Conservation (phyloP, 208 protist genomes). For the Wallacemonas sp. region DNA sequence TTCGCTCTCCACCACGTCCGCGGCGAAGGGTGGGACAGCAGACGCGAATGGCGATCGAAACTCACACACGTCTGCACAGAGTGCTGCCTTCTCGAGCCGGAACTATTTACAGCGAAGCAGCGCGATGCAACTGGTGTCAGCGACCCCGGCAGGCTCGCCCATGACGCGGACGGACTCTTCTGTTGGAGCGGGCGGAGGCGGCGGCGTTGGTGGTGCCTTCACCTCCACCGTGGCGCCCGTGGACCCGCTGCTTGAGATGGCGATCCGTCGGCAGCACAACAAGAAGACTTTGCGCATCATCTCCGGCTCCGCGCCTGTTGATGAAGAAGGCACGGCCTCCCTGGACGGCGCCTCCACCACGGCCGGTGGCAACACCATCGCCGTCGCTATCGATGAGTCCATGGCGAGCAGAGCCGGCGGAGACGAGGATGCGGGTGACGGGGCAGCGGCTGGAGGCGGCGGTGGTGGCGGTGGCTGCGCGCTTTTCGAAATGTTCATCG, state of each 20-base stretch:
- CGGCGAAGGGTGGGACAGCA: no score
- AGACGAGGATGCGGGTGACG: neutral
- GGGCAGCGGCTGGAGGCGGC: neutral
- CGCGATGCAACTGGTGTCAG: no score
- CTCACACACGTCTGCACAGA: neutral
- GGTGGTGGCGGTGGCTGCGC: conserved; percentile 14
- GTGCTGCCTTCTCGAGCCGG: neutral
- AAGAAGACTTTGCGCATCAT: conserved; percentile 14
- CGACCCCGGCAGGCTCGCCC: no score
- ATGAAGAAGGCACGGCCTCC: neutral
- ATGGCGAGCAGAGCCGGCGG: neutral
- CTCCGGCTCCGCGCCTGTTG: neutral
- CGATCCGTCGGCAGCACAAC: conserved; percentile 9
- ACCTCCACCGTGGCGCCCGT: neutral
- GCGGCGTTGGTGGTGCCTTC: neutral
- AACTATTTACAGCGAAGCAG: conserved; percentile 3
- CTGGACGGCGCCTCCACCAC: conserved; percentile 8
- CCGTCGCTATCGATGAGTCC: neutral
- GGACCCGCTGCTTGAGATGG: conserved; percentile 10
- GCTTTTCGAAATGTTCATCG: conserved; percentile 61
- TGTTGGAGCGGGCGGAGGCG: neutral
- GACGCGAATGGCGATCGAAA: no score
- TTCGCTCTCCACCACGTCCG: neutral
- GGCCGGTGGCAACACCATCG: conserved; percentile 5
- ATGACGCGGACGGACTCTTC: neutral